Base-by-base conservation (phyloP, 1,284 basidiomycete species). In the Ganoderma lingzhi region DNA sequence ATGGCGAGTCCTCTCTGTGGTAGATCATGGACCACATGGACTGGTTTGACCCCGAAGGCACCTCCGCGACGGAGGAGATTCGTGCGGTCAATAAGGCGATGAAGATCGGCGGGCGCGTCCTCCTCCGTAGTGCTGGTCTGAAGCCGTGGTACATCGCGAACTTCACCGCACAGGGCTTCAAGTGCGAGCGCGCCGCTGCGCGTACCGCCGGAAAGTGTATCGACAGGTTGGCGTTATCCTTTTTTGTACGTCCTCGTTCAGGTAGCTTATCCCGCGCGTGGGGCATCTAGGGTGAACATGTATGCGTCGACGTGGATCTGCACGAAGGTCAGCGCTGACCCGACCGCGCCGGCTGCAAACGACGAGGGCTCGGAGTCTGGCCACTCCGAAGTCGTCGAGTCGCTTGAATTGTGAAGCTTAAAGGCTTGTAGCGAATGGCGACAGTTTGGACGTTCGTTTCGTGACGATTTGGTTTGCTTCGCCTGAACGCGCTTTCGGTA, bases 1-100 rank as follows among this genome's bases (percentile, higher is more conserved):
- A 41, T 0, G 17, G n/a, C 37, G 10, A 2, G 48, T 0, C 12
- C 15, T 3, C 15, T 3, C 14, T 9, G 10, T 9, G 39, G 30
- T 44, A 74, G 73, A 74, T 74, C 62, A 74, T 74, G 73, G 73
- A 74, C 66, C 73, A 74, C 35, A 74, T 74, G 71, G 73, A 74
- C 65, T 74, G 73, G 73, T 74, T 74, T 35, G 70, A 71, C 30
- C 65, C 68, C 1, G 73, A 73, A n/a, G 73, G 73, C 15, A 32
- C 62, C 6, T 65, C 68, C 14, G 73, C 73, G 17, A 41, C 72
- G 0, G 67, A 70, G 70, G 73, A 74, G 61, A 73, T 75, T 28
- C 70, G 70, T 1, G 74, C 74, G 17, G 44, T 74, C 61, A 73
- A 71, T 70, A 68, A 68, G 45, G 73, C 73, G n/a, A 74, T 73